These are phyloP conservation scores for Byssochlamys sp. DNA, from an alignment of 2,329 filamentous ascomycete species.

Conservation along the genomic window DNA sequence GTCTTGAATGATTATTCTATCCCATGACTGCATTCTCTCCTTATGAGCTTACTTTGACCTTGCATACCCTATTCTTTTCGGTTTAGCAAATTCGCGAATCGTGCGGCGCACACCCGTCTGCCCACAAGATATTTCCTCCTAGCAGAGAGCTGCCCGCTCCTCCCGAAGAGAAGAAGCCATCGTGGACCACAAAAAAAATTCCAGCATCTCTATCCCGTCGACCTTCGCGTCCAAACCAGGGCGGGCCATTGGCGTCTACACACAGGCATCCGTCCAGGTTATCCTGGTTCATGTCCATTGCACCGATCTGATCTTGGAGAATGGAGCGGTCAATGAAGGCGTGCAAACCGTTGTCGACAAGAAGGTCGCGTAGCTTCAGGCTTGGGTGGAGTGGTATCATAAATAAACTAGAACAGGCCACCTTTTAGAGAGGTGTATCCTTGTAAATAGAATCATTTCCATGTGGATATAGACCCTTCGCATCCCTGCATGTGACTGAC, in stretches of 20 bases:
- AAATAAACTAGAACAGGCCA: background rate
- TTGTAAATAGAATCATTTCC: background rate
- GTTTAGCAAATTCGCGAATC: too few species aligned
- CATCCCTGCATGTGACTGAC: background rate
- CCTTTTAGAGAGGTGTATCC: too few species aligned
- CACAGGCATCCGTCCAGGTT: slow-evolving; percentile 42
- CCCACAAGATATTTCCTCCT: too few species aligned
- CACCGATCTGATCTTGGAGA: slow-evolving; percentile 42
- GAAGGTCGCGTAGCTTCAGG: slow-evolving; percentile 41
- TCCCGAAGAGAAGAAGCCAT: too few species aligned
- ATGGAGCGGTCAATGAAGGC: slow-evolving; percentile 39
- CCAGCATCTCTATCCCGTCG: too few species aligned
- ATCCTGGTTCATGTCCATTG: slow-evolving; percentile 49
- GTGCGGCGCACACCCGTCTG: too few species aligned
- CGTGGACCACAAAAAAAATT: too few species aligned
- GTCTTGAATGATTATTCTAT: background rate
- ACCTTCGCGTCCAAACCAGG: slow-evolving; percentile 43
- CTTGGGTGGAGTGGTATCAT: slow-evolving; percentile 45
- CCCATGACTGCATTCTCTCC: too few species aligned
- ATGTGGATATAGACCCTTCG: too few species aligned
- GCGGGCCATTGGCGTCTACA: slow-evolving; percentile 43
- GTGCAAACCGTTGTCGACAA: slow-evolving; percentile 42
- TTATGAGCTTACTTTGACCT: too few species aligned
- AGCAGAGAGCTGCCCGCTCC: too few species aligned
- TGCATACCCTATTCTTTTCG: too few species aligned